phyloP scores from a whole-genome alignment of 2,329 filamentous ascomycete genomes.

The Myriosclerotinia curreyana region DNA sequence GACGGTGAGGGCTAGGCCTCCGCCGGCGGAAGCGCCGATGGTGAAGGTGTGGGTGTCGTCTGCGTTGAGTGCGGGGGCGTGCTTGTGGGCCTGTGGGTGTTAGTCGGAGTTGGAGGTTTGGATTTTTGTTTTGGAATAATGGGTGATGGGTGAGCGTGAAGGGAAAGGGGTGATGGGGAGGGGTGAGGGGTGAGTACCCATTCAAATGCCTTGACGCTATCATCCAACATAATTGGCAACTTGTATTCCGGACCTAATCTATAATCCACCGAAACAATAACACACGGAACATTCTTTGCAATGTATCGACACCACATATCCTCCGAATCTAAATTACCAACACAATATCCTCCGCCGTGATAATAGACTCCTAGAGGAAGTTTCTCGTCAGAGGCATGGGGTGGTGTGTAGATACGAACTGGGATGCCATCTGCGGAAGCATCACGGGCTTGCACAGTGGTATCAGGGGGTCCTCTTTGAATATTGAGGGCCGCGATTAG shows the following conservation, averaged over 20 bases:
- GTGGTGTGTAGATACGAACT: slow-evolving; percentile 34
- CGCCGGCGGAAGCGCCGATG: slow-evolving; percentile 33
- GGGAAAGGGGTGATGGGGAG: not conserved
- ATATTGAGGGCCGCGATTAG: slow-evolving; percentile 22
- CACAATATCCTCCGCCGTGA: slow-evolving; percentile 58
- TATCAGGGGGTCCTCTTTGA: slow-evolving; percentile 28
- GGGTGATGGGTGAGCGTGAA: not conserved
- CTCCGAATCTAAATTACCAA: slow-evolving; percentile 62
- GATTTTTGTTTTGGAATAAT: too few species aligned
- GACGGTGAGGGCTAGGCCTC: slow-evolving; percentile 29
- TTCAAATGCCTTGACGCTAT: slow-evolving; percentile 3
- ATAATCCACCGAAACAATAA: slow-evolving; percentile 56
- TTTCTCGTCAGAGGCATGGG: not conserved
- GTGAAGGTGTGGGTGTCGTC: slow-evolving; percentile 27
- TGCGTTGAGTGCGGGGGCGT: slow-evolving; percentile 24
- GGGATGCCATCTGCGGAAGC: slow-evolving; percentile 26
- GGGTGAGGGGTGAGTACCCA: not conserved
- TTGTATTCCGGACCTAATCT: slow-evolving; percentile 40
- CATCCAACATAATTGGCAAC: slow-evolving; percentile 15
- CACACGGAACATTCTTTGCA: slow-evolving; percentile 48
- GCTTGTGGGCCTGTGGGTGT: slow-evolving; percentile 25
- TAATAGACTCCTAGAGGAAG: slow-evolving; percentile 52
- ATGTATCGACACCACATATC: slow-evolving; percentile 56
- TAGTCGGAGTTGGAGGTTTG: not conserved
- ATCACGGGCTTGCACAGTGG: slow-evolving; percentile 25